A percentile compares a stretch with the other conserved stretches of the same genome.
phyloP scores from a whole-genome alignment of 495 filamentous ascomycete genomes.

The Aspergillus cristatus region DNA sequence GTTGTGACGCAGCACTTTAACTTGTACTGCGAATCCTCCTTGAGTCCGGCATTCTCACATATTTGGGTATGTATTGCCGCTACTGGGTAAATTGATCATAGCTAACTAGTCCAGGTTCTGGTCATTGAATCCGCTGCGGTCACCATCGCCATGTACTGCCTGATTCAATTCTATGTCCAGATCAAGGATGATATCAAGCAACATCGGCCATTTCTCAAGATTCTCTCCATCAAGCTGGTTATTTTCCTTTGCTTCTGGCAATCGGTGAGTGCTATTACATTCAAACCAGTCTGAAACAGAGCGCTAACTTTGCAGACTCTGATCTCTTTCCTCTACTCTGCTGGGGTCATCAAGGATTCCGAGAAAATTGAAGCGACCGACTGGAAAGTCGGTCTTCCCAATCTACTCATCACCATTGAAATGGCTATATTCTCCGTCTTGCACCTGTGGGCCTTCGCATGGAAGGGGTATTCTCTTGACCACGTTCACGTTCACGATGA shows the following conservation, averaged over 20 bases:
- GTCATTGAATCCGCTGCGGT: slow-evolving; percentile 65
- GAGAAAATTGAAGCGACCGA: slow-evolving; percentile 58
- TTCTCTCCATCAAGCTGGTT: slow-evolving; percentile 83
- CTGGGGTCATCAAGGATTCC: slow-evolving; percentile 52
- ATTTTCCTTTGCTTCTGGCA: slow-evolving; percentile 97
- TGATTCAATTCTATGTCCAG: slow-evolving; percentile 86
- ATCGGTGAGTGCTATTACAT: slow-evolving; percentile 30
- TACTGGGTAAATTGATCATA: background rate
- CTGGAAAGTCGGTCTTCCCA: slow-evolving; percentile 72
- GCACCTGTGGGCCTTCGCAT: slow-evolving; percentile 79
- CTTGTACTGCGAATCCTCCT: slow-evolving; percentile 69
- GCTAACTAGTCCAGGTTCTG: slow-evolving; percentile 41
- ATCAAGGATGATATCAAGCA: slow-evolving; percentile 57
- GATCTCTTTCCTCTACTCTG: slow-evolving; percentile 59
- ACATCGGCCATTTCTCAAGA: slow-evolving; percentile 70
- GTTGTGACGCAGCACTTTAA: slow-evolving; percentile 60
- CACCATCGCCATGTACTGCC: slow-evolving; percentile 81
- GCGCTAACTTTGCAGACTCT: slow-evolving; percentile 33
- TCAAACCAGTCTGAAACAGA: too few species aligned
- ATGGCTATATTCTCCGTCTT: slow-evolving; percentile 77
- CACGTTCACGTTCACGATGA: slow-evolving; percentile 18
- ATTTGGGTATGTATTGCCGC: slow-evolving; percentile 70
- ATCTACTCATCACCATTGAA: slow-evolving; percentile 72
- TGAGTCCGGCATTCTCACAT: slow-evolving; percentile 69
- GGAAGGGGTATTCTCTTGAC: slow-evolving; percentile 49